Conservation (phyloP, 305 asterid species). For the Plantago rigida region DNA sequence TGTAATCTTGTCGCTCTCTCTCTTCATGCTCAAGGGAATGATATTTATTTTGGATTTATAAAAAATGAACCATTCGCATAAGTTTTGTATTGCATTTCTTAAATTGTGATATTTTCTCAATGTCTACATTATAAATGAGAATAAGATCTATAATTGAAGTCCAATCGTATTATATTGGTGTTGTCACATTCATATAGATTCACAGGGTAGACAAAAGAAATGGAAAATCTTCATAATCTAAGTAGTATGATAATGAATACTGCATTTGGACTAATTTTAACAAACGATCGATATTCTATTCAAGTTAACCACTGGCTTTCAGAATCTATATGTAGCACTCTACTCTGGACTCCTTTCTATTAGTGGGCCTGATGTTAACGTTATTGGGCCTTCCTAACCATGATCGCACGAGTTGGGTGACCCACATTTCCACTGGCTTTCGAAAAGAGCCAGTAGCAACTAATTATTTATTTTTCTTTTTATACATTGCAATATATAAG, state of each 20-base stretch:
- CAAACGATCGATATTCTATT: neutral
- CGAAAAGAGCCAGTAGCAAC: slow-evolving; percentile 30
- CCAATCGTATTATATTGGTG: too few species aligned
- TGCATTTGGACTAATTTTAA: neutral
- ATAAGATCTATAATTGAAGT: too few species aligned
- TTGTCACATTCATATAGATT: too few species aligned
- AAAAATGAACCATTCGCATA: too few species aligned
- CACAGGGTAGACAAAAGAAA: too few species aligned
- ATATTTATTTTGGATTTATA: too few species aligned
- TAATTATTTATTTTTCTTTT: neutral
- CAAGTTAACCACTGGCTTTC: neutral
- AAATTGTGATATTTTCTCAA: too few species aligned
- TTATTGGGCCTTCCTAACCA: slow-evolving; percentile 49
- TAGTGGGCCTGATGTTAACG: slow-evolving; percentile 28
- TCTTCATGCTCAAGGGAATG: too few species aligned
- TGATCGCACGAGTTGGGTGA: slow-evolving; percentile 74
- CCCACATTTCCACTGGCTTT: slow-evolving; percentile 40
- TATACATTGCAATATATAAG: too few species aligned
- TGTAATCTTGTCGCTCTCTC: too few species aligned
- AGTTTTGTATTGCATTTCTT: too few species aligned
- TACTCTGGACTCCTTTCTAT: slow-evolving; percentile 7
- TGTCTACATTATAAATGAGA: too few species aligned
- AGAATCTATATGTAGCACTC: neutral
- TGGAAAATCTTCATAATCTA: neutral
- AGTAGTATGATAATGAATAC: neutral